Evolutionary conservation across 2,329 filamentous ascomycete genomes (phyloP).

Genomic region (Aspergillus nomiae): DNA sequence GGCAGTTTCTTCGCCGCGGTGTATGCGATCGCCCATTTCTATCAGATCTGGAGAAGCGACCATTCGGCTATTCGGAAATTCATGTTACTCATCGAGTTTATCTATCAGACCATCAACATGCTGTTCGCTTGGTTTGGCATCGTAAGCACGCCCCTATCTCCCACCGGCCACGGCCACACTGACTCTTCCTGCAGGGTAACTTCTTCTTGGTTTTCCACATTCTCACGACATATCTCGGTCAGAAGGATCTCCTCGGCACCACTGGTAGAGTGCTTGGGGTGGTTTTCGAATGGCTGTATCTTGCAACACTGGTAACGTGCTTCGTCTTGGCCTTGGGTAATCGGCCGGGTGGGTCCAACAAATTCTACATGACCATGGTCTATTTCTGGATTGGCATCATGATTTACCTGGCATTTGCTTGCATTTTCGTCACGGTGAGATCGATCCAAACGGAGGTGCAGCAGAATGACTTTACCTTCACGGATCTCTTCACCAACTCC

Average conservation of each 20-base stretch:
- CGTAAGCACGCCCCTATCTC: conserved; percentile 44
- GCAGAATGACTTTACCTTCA: conserved; percentile 65
- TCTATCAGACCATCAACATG: conserved; percentile 94
- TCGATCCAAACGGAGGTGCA: conserved; percentile 74
- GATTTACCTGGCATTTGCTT: conserved; percentile 92
- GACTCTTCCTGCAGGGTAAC: conserved; percentile 62
- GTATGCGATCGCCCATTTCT: conserved; percentile 92
- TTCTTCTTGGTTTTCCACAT: conserved; percentile 99
- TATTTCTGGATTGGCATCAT: conserved; percentile 97
- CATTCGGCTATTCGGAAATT: conserved; percentile 86
- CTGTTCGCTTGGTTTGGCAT: conserved; percentile 98
- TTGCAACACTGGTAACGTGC: conserved; percentile 86
- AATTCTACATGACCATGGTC: conserved; percentile 95
- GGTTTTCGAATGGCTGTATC: conserved; percentile 94
- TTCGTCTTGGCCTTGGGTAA: conserved; percentile 95
- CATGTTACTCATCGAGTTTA: conserved; percentile 88
- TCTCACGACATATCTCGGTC: conserved; percentile 81
- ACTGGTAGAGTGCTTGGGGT: conserved; percentile 80
- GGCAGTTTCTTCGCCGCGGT: conserved; percentile 97
- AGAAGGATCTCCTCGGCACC: conserved; percentile 68
- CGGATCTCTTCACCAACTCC: conserved; percentile 77
- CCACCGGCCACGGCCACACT: conserved; percentile 7
- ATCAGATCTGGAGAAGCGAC: conserved; percentile 91
- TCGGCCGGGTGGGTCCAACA: conserved; percentile 88
- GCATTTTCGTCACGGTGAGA: conserved; percentile 87